Evolutionary conservation across 805 yeast genomes (phyloP).

Genomic region (Diddensiella santjacobensis): DNA sequence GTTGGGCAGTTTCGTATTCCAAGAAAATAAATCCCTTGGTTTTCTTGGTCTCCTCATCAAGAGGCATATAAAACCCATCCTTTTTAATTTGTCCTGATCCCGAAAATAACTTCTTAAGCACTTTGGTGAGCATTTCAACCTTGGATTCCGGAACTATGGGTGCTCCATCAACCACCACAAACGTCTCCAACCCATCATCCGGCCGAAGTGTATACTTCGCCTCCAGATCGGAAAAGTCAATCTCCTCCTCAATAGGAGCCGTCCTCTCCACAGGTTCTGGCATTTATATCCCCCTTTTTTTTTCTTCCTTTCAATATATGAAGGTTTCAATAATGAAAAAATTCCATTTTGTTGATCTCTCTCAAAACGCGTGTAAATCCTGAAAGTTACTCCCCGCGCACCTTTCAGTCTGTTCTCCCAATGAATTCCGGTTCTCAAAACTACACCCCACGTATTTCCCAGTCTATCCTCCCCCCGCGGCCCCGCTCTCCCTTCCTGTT

Average conservation of each 20-base stretch:
- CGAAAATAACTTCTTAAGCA: constrained; percentile 73
- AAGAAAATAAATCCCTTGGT: constrained; percentile 74
- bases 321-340: too few species aligned
- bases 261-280: constrained; percentile 17
- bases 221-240: constrained; percentile 82
- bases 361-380: too few species aligned
- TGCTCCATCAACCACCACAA: constrained; percentile 88
- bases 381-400: too few species aligned
- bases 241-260: constrained; percentile 37
- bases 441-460: too few species aligned
- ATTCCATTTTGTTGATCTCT: too few species aligned
- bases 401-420: too few species aligned
- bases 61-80: constrained; percentile 77
- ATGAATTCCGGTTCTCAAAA: too few species aligned
- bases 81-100: constrained; percentile 66
- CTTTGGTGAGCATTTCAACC: constrained; percentile 77
- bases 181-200: constrained; percentile 64
- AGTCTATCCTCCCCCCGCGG: too few species aligned
- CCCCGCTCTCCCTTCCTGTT: too few species aligned
- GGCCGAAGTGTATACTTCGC: constrained; percentile 62
- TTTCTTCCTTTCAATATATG: too few species aligned
- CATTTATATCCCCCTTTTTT: too few species aligned
- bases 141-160: constrained; percentile 92
- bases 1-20: constrained; percentile 63
- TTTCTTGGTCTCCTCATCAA: constrained; percentile 57